Evolutionary conservation across 78 protist genomes (phyloP), one percentile per base, ranked within the genome.

Genomic region (Neovahlkampfia damariscottae): DNA sequence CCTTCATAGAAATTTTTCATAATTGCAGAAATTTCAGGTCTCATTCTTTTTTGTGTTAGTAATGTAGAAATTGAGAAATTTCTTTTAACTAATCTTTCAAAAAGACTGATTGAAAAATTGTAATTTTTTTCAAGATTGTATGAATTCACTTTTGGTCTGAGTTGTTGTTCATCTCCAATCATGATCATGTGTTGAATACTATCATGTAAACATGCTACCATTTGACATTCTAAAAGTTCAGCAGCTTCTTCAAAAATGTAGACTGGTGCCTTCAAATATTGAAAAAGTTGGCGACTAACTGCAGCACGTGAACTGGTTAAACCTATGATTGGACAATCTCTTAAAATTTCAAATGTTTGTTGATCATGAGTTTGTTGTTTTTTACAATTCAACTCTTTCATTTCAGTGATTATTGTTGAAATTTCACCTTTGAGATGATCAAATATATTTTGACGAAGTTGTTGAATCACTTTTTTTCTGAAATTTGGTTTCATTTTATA

Each of bases 101-200:
- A 89, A 27, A 89, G 76, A 5, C 95, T 90, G 3, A 79, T 38
- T 75, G 74, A 62, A 2, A 87, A 36, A 28, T 76, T 70, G n/a
- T n/a, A n/a, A 31, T 28, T 28, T 28, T 70, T 7, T n/a, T 73
- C 8, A 9, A 84, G 77, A 28, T 31, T 74, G 69, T 82, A 74
- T 36, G 40, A 38, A 36, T 3, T 2, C 31, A 76, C 78, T 76
- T 85, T 36, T 2, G 95, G 97, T 28, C 87, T 74, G 67, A 93
- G 83, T 76, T 93, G 97, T 70, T 76, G 34, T 77, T 93, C 92
- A 74, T 93, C 97, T 10, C 97, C 97, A 68, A 93, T 88, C 76
- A 91, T 40, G 35, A 89, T 58, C 9, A 93, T 66, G 58, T 86
- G 95, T 10, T 81, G 38, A 5, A 40, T n/a, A 7, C 70, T 32